These are phyloP conservation scores for Aspergillus sp. DNA, from an alignment of 2,329 filamentous ascomycete species.

Conservation along the genomic window DNA sequence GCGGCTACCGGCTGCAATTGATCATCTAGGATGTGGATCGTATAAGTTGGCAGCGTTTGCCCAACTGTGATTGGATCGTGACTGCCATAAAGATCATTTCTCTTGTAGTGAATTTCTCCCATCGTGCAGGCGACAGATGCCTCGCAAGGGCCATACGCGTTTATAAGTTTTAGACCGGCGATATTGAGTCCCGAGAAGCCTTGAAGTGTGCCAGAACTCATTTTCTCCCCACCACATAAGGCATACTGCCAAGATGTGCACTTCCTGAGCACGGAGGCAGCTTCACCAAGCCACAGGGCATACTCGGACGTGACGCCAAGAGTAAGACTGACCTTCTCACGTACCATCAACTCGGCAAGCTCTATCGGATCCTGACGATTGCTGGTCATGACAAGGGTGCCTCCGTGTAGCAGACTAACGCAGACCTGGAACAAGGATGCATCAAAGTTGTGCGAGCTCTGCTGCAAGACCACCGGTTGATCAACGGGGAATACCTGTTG, in stretches of 20 bases:
- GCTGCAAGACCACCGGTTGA: conserved; percentile 11
- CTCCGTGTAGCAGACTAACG: conserved; percentile 10
- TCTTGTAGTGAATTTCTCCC: not conserved
- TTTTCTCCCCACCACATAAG: conserved; percentile 12
- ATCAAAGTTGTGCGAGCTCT: conserved; percentile 16
- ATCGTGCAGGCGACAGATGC: not conserved
- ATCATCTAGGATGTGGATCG: conserved; percentile 10
- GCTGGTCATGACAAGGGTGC: conserved; percentile 3
- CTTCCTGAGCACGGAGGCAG: not conserved
- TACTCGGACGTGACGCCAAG: conserved; percentile 10
- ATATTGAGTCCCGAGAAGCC: conserved; percentile 2
- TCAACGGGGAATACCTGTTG: not conserved
- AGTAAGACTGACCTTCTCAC: conserved; percentile 11
- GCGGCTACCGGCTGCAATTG: conserved; percentile 8
- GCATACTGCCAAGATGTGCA: conserved; percentile 9
- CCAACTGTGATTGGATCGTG: conserved; percentile 6
- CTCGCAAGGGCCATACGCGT: conserved; percentile 20
- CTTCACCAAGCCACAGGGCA: conserved; percentile 3
- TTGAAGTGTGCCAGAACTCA: not conserved
- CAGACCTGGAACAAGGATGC: conserved; percentile 14
- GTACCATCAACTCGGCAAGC: conserved; percentile 7
- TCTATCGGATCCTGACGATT: conserved; percentile 10
- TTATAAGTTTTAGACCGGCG: not conserved
- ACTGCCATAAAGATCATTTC: too few species aligned
- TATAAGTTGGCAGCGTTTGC: conserved; percentile 9